Evolutionary conservation across 306 rosid species (phyloP).

Genomic region (Hippophae tibetana): DNA sequence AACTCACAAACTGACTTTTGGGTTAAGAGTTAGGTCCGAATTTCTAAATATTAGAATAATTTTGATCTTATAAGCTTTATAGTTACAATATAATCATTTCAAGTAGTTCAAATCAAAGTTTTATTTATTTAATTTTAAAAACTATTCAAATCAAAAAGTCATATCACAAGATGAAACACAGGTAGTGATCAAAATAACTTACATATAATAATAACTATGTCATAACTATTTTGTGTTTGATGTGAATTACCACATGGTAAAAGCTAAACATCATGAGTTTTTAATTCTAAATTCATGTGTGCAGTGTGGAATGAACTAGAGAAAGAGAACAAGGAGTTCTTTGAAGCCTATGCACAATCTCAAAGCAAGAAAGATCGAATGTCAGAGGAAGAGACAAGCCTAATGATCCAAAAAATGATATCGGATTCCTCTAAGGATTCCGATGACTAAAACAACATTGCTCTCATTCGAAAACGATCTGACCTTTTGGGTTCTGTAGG

Average conservation of each 20-base stretch:
- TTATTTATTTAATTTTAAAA: no score
- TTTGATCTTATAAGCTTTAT: no score
- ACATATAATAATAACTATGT: no score
- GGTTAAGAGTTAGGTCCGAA: no score
- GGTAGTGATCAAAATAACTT: no score
- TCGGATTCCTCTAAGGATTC: slow-evolving; percentile 55
- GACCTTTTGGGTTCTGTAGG: slow-evolving; percentile 4
- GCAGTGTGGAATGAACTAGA: slow-evolving; percentile 84
- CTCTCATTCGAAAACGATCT: slow-evolving; percentile 25
- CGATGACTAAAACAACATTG: slow-evolving; percentile 15
- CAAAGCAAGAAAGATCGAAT: slow-evolving; percentile 50
- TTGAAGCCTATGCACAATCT: slow-evolving; percentile 51
- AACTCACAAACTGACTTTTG: no score
- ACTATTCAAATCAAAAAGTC: no score
- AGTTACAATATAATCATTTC: no score
- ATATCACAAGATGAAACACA: no score
- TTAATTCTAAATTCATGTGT: neutral
- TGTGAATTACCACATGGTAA: neutral
- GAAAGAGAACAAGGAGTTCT: slow-evolving; percentile 90
- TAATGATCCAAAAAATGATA: slow-evolving; percentile 62
- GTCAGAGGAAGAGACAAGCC: slow-evolving; percentile 82
- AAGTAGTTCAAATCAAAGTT: no score
- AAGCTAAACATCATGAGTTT: neutral
- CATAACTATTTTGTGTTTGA: no score
- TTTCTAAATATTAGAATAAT: no score